phyloP scores from a whole-genome alignment of 2,329 filamentous ascomycete genomes.

The Nemania sp. region DNA sequence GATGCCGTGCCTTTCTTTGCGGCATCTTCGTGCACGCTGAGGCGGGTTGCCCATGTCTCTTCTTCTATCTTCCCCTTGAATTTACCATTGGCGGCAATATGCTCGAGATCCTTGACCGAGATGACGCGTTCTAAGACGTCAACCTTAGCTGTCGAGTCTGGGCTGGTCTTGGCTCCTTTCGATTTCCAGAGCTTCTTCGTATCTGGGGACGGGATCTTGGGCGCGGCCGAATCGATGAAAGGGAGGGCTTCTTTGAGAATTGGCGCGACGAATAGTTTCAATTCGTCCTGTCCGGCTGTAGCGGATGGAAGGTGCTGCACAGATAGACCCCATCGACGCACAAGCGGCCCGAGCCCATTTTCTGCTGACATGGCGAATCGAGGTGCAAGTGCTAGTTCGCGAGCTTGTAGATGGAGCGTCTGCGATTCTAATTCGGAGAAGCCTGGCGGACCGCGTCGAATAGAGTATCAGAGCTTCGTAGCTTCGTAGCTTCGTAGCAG shows the following conservation, averaged over 20 bases:
- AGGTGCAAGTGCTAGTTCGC: too few species aligned
- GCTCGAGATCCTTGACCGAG: constrained; percentile 47
- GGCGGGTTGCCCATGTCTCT: constrained; percentile 68
- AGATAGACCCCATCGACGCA: constrained; percentile 58
- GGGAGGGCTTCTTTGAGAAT: constrained; percentile 61
- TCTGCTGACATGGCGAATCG: constrained; percentile 26
- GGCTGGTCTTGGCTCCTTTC: constrained; percentile 53
- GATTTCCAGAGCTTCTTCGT: constrained; percentile 54
- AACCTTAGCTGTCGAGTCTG: constrained; percentile 54
- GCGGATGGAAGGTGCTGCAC: constrained; percentile 51
- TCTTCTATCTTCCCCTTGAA: constrained; percentile 21
- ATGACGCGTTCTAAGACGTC: constrained; percentile 58
- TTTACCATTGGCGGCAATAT: constrained; percentile 34
- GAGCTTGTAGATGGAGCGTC: background rate
- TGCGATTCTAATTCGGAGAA: background rate
- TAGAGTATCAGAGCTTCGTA: background rate
- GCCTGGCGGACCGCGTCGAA: background rate
- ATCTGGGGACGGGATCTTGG: constrained; percentile 40
- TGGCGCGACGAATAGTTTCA: constrained; percentile 54
- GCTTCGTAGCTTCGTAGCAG: too few species aligned
- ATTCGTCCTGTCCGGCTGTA: constrained; percentile 44
- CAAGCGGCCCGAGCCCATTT: constrained; percentile 48
- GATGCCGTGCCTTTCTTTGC: constrained; percentile 56
- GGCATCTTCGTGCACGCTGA: constrained; percentile 62
- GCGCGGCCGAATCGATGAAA: constrained; percentile 60